Evolutionary conservation across 352 stramenopile genomes (phyloP).

Genomic region (Albugo candida): DNA sequence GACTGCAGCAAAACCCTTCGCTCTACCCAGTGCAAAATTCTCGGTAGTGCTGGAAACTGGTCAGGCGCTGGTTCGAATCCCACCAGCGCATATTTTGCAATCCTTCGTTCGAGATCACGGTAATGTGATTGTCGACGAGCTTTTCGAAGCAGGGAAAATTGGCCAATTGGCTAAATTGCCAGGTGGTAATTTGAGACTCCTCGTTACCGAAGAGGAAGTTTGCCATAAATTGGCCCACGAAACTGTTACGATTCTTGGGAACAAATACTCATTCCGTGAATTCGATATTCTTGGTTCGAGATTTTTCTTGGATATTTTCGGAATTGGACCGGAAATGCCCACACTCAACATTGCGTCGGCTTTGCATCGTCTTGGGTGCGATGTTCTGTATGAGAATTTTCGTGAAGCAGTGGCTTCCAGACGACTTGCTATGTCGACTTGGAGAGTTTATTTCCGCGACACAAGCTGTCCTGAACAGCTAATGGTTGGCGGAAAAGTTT

Average conservation of each 20-base stretch:
- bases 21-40: background rate
- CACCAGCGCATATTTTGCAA: background rate
- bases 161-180: slow-evolving; percentile 1
- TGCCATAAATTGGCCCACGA: slow-evolving; percentile 1
- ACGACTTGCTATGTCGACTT: no score
- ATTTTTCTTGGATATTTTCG: slow-evolving; percentile 5
- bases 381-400: no score
- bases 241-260: slow-evolving; percentile 3
- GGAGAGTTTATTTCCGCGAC: no score
- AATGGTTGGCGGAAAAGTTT: no score
- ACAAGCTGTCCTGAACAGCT: no score
- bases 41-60: slow-evolving; percentile 1
- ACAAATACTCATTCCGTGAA: slow-evolving; percentile 2
- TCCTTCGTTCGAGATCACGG: slow-evolving; percentile 2
- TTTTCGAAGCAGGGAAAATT: background rate
- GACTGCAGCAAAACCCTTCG: background rate
- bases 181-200: background rate
- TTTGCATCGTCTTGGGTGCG: no score
- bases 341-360: background rate
- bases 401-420: no score
- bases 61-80: background rate
- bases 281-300: slow-evolving; percentile 3
- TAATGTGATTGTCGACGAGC: background rate
- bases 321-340: background rate
- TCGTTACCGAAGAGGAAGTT: slow-evolving; percentile 1